These are phyloP conservation scores for Rhododendron mucronatum DNA, from an alignment of 148 eudicot genomes.

Conservation along the genomic window DNA sequence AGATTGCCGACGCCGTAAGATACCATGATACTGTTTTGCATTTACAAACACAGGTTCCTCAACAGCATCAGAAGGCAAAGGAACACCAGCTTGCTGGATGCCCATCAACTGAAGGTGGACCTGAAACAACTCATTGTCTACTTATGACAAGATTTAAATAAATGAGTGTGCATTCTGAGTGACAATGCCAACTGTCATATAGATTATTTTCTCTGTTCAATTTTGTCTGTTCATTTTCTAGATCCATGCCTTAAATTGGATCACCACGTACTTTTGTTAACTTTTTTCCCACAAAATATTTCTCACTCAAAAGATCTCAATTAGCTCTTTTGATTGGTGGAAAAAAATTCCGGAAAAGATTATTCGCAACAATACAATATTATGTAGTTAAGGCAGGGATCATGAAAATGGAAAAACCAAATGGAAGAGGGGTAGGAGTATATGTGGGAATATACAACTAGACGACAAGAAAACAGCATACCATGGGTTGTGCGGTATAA, in stretches of 20 bases:
- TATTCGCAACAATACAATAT: background rate
- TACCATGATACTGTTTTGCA: slow-evolving; percentile 85
- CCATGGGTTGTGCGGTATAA: slow-evolving; percentile 65
- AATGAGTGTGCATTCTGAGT: background rate
- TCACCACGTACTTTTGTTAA: background rate
- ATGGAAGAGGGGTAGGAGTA: background rate
- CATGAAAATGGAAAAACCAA: background rate
- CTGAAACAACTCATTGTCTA: slow-evolving; percentile 23
- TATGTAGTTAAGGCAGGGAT: background rate
- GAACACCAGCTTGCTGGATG: slow-evolving; percentile 70
- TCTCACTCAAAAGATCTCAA: background rate
- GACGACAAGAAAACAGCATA: slow-evolving; percentile 17
- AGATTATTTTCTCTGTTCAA: background rate
- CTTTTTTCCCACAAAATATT: background rate
- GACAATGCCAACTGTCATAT: background rate
- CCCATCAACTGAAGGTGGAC: slow-evolving; percentile 78
- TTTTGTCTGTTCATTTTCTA: background rate
- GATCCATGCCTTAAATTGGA: background rate
- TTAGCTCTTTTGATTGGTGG: background rate
- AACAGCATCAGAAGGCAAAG: slow-evolving; percentile 63
- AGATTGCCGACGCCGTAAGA: slow-evolving; percentile 70
- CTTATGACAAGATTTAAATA: background rate
- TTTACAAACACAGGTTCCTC: slow-evolving; percentile 83
- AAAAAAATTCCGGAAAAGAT: background rate
- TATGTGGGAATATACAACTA: background rate